These are phyloP conservation scores for Inonotus hispidus DNA, from an alignment of 1,284 basidiomycete species.

Conservation along the genomic window DNA sequence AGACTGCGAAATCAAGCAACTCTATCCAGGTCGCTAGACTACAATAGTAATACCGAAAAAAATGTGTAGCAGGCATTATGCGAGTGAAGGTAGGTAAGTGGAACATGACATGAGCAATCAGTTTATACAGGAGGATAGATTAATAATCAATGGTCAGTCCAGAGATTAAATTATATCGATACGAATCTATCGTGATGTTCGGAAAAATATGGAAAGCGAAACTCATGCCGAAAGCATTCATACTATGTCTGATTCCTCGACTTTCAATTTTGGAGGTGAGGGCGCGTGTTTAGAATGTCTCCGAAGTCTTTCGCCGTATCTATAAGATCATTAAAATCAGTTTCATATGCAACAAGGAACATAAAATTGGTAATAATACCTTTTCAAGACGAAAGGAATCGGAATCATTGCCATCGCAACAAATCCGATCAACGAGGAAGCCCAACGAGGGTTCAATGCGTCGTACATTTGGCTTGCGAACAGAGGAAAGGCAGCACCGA, in stretches of 20 bases:
- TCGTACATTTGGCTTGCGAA: slow-evolving; percentile 52
- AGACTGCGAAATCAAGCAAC: too few relatives aligned
- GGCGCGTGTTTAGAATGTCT: slow-evolving; percentile 18
- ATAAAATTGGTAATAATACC: slow-evolving; percentile 26
- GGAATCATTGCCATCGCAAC: slow-evolving; percentile 47
- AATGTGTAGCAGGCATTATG: too few relatives aligned
- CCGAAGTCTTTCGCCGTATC: slow-evolving; percentile 14
- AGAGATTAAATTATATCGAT: too few relatives aligned
- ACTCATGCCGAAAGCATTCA: neutral
- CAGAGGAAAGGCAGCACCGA: slow-evolving; percentile 56
- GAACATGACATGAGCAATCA: too few relatives aligned
- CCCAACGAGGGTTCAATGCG: slow-evolving; percentile 47
- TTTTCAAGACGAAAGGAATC: slow-evolving; percentile 47
- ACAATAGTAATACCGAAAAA: too few relatives aligned
- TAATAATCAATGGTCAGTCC: too few relatives aligned
- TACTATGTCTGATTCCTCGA: slow-evolving; percentile 7
- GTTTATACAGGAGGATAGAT: too few relatives aligned
- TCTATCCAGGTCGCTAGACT: too few relatives aligned
- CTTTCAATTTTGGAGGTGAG: neutral
- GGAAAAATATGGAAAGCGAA: neutral
- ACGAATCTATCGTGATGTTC: neutral
- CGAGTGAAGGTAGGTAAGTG: too few relatives aligned
- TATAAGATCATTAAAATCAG: neutral
- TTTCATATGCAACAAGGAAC: neutral
- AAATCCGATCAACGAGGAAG: slow-evolving; percentile 49